Evolutionary conservation across 495 filamentous ascomycete species (phyloP), one percentile per base, ranked within the genome.

Genomic region (Neurospora terricola): DNA sequence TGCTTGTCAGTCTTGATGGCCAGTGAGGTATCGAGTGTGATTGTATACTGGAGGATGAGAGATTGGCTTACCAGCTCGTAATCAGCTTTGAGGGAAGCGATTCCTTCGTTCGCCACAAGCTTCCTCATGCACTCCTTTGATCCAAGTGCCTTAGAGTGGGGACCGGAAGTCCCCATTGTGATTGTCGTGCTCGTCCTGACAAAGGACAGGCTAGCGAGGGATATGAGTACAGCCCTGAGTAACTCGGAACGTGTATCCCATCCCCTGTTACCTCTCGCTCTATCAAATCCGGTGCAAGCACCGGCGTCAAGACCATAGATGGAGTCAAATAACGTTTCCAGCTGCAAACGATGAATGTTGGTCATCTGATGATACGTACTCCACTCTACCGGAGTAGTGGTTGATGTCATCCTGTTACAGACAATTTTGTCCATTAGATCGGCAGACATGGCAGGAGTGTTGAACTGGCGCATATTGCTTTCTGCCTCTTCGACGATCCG

Each of bases 401-500:
- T 34, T 34, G 30, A 34, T 34, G 30, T 3, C 30, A 34, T 3
- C 30, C 4, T 34, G 34, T 4, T 0, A 5, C 4, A 5, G 30
- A 34, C 30, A 34, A 34, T 34, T 4, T 34, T 66, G 5, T 66
- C 8, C 1, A 66, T 12, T 2, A 66, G 54, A 1, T 10, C 7
- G 27, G 12, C 54, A 36, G 54, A 34, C 3, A 8, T 0, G 1
- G 0, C 7, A 34, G 54, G 54, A 36, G 54, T 66, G 7, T 18
- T 66, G 54, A 66, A 66, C 54, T 34, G 54, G 0, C 3, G 27
- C 1, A 34, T 18, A 0, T 2, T 66, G 0, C 18, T 66, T 1
- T 66, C 27, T 36, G 7, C 12, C 0, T 16, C 54, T 5, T 30
- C 27, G 27, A 34, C 0, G 7, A 66, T 18, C 0, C 0, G 0